phyloP scores from a whole-genome alignment of 768 basidiomycete species.

The Lyophyllum atratum region DNA sequence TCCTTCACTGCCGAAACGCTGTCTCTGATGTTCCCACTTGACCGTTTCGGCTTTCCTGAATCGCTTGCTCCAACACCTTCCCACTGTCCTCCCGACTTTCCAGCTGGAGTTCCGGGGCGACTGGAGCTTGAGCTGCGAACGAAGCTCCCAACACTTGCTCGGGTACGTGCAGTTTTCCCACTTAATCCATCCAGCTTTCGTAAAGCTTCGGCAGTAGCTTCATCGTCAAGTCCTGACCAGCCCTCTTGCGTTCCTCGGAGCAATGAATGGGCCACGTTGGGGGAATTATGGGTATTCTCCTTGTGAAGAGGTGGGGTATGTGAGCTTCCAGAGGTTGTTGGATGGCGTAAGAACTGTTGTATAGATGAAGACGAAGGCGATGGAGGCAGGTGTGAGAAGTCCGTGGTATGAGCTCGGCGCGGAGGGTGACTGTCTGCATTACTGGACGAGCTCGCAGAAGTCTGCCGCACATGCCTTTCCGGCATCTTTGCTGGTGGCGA shows the following conservation, averaged over 20 bases:
- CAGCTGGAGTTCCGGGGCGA: constrained; percentile 74
- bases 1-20: constrained; percentile 42
- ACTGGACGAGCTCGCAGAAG: constrained; percentile 69
- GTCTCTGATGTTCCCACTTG: constrained; percentile 42
- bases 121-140: constrained; percentile 66
- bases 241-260: constrained; percentile 88
- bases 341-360: constrained; percentile 74
- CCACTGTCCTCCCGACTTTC: constrained; percentile 70
- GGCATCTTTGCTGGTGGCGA: constrained; percentile 31
- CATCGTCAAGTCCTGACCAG: constrained; percentile 86
- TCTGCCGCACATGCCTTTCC: constrained; percentile 61
- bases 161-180: constrained; percentile 72
- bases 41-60: constrained; percentile 38
- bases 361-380: constrained; percentile 91
- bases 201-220: constrained; percentile 87
- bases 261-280: constrained; percentile 82
- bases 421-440: constrained; percentile 48
- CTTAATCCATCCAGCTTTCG: constrained; percentile 90
- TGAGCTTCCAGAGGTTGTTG: constrained; percentile 40
- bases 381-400: constrained; percentile 89
- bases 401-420: constrained; percentile 68
- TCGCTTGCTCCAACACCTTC: constrained; percentile 61
- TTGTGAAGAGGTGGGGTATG: constrained; percentile 40
- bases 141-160: constrained; percentile 76
- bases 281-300: constrained; percentile 45